Percentiles rank a stretch among this genome's conserved stretches.
phyloP scores from a whole-genome alignment of 2,329 filamentous ascomycete genomes.

The Ophiostoma montium region DNA sequence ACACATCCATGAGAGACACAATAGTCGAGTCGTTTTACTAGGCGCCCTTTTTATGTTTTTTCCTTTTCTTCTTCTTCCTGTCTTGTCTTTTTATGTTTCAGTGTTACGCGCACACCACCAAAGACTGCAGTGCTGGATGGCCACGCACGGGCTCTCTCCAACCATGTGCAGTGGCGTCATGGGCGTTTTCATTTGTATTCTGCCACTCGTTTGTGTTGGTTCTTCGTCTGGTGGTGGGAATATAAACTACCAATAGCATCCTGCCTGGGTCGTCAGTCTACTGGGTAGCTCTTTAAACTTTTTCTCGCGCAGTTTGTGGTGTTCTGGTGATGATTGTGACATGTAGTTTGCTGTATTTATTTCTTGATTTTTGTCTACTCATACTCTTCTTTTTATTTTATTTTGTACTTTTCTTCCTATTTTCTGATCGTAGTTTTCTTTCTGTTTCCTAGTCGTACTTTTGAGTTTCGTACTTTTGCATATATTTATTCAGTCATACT shows the following conservation, averaged over 20 bases:
- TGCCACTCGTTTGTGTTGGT: background rate
- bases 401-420: too few relatives aligned
- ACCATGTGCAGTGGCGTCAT: constrained; percentile 7
- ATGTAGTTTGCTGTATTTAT: too few relatives aligned
- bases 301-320: too few relatives aligned
- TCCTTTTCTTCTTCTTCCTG: background rate
- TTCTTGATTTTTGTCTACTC: too few relatives aligned
- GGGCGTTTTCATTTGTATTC: constrained; percentile 5
- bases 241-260: background rate
- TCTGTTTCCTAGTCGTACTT: too few relatives aligned
- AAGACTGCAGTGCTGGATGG: background rate
- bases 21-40: constrained; percentile 99
- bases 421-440: too few relatives aligned
- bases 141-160: background rate
- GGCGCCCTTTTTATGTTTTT: constrained; percentile 15
- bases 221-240: background rate
- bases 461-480: too few relatives aligned
- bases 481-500: too few relatives aligned
- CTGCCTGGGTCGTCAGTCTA: background rate
- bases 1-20: constrained; percentile 82
- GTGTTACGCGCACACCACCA: background rate
- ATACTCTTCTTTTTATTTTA: too few relatives aligned
- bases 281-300: too few relatives aligned
- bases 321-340: too few relatives aligned
- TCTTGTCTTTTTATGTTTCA: background rate